Evolutionary conservation across 75 land plant species (phyloP).

Genomic region (Isoetes taiwanensis): DNA sequence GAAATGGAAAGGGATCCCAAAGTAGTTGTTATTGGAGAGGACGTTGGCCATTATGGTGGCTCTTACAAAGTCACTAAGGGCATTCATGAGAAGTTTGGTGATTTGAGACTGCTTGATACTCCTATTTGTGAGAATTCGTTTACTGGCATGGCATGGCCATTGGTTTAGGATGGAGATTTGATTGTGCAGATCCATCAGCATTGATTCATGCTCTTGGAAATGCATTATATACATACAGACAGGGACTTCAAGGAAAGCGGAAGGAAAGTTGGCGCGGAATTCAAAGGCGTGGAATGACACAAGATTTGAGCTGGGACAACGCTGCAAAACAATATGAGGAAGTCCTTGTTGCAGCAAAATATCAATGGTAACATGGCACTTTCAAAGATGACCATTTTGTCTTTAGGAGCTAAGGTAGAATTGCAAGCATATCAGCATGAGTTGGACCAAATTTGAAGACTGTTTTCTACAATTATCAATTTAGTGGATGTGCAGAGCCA

Average conservation of each 20-base stretch:
- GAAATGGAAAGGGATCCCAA: conserved; percentile 2
- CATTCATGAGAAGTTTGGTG: neutral
- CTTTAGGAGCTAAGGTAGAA: too few species aligned
- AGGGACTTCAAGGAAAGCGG: too few species aligned
- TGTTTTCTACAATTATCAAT: too few species aligned
- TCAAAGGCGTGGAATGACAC: conserved; percentile 75
- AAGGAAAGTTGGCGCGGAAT: conserved; percentile 83
- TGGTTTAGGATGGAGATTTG: conserved; percentile 87
- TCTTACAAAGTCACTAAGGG: conserved; percentile 9
- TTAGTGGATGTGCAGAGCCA: too few species aligned
- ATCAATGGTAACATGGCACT: conserved; percentile 65
- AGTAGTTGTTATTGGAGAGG: neutral
- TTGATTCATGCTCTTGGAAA: conserved; percentile 75
- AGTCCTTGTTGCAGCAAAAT: conserved; percentile 84
- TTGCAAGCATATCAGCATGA: too few species aligned
- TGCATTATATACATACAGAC: conserved; percentile 63
- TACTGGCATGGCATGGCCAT: conserved; percentile 3
- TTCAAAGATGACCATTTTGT: too few species aligned
- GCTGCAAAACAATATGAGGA: conserved; percentile 88
- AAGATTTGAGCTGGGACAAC: conserved; percentile 91
- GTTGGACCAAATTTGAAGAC: too few species aligned
- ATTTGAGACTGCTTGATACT: neutral
- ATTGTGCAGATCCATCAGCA: conserved; percentile 37
- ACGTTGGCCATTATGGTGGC: conserved; percentile 8
- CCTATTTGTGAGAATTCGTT: conserved; percentile 7